Conservation (phyloP, 768 basidiomycete genomes). For the Russula foetens region DNA sequence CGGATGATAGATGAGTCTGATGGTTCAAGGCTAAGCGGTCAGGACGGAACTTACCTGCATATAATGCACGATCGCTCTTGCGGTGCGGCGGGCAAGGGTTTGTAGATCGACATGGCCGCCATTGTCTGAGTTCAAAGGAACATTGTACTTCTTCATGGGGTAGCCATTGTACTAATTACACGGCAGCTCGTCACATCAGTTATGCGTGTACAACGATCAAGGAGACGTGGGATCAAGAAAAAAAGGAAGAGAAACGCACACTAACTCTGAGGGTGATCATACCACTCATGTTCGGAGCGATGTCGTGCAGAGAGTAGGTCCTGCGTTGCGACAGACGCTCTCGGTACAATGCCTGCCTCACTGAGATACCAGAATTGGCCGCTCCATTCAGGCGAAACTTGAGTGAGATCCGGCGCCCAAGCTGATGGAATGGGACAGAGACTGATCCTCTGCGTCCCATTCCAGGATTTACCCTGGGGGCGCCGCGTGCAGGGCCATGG, state of each 20-base stretch:
- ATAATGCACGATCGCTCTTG: conserved; percentile 19
- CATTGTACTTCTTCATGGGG: conserved; percentile 11
- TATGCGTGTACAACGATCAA: not conserved
- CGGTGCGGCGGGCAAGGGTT: conserved; percentile 17
- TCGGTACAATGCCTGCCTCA: conserved; percentile 10
- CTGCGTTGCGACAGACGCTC: conserved; percentile 5
- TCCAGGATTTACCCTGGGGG: conserved; percentile 13
- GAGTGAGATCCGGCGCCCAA: not conserved
- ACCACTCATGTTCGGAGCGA: conserved; percentile 5
- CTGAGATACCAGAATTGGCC: conserved; percentile 6
- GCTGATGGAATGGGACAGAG: not conserved
- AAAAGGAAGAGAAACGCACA: conserved; percentile 3
- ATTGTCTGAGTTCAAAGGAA: conserved; percentile 11
- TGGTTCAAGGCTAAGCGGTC: not conserved
- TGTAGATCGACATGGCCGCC: conserved; percentile 7
- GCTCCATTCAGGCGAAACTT: conserved; percentile 17
- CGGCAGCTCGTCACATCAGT: not conserved
- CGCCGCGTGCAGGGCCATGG: not conserved
- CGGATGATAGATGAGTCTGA: not conserved
- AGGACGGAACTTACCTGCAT: conserved; percentile 7
- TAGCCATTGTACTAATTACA: conserved; percentile 13
- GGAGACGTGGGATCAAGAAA: too few species aligned
- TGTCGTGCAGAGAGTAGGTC: conserved; percentile 10
- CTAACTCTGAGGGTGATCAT: conserved; percentile 13
- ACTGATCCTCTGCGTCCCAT: not conserved